These are phyloP conservation scores for Gonium pectorale DNA, from an alignment of 139 green algal species.

Conservation along the genomic window DNA sequence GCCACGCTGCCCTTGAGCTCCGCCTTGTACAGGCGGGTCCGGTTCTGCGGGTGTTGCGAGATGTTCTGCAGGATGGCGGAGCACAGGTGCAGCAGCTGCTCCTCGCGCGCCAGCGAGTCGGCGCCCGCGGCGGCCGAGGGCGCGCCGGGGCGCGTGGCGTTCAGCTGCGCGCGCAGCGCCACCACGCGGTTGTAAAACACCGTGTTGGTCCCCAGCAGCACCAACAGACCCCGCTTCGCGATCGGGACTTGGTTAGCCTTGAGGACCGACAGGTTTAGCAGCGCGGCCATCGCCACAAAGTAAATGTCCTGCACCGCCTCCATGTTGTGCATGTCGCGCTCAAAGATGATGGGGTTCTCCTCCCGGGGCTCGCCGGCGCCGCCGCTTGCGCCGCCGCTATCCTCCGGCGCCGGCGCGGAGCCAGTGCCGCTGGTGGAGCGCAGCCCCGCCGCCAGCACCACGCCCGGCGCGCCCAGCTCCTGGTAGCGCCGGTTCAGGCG, in stretches of 20 bases:
- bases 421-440: background rate
- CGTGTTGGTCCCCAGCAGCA: constrained; percentile 73
- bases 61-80: constrained; percentile 77
- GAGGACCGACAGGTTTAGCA: constrained; percentile 81
- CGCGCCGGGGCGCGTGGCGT: constrained; percentile 20
- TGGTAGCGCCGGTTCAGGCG: constrained; percentile 47
- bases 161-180: constrained; percentile 17
- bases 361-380: background rate
- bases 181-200: constrained; percentile 57
- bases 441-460: background rate
- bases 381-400: background rate
- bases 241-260: constrained; percentile 67
- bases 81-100: constrained; percentile 68
- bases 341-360: constrained; percentile 56
- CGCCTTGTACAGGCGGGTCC: constrained; percentile 76
- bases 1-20: constrained; percentile 65
- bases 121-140: background rate
- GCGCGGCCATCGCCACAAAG: constrained; percentile 58
- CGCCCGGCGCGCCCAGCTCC: background rate
- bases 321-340: constrained; percentile 68
- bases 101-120: constrained; percentile 46
- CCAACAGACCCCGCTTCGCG: constrained; percentile 67
- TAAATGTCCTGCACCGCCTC: constrained; percentile 73
- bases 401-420: background rate
- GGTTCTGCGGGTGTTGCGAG: constrained; percentile 73